Evolutionary conservation across 768 basidiomycete genomes (phyloP).

Genomic region (Lenzites betulinus): DNA sequence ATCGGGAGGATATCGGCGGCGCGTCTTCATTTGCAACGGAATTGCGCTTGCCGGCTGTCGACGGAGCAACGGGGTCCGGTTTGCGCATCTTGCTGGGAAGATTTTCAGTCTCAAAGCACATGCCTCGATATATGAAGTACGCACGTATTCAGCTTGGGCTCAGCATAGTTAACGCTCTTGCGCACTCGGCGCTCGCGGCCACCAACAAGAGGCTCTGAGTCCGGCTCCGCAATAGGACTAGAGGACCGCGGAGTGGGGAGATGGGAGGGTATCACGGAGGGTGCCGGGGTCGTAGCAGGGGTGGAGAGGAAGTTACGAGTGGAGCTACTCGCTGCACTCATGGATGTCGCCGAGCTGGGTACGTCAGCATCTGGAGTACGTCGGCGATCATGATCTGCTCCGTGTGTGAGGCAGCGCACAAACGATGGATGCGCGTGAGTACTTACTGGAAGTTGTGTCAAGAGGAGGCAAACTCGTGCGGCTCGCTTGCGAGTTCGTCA

Average conservation of each 20-base stretch:
- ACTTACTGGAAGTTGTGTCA: constrained; percentile 42
- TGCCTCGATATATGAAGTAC: constrained; percentile 30
- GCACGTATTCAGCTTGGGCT: constrained; percentile 87
- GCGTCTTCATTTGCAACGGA: constrained; percentile 26
- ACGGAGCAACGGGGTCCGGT: constrained; percentile 55
- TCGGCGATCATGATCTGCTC: constrained; percentile 39
- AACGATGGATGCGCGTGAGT: not conserved
- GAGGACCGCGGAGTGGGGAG: constrained; percentile 55
- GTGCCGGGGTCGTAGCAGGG: constrained; percentile 44
- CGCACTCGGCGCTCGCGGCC: constrained; percentile 59
- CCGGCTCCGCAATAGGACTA: constrained; percentile 41
- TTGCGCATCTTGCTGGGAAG: constrained; percentile 82
- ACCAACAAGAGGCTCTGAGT: constrained; percentile 35
- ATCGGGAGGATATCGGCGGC: constrained; percentile 19
- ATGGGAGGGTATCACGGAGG: constrained; percentile 34
- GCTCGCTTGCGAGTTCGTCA: constrained; percentile 57
- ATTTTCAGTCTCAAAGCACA: not conserved
- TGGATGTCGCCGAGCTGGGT: constrained; percentile 37
- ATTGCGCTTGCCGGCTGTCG: constrained; percentile 32
- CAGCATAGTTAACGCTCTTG: constrained; percentile 84
- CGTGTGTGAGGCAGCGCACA: constrained; percentile 19
- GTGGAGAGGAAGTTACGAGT: constrained; percentile 45
- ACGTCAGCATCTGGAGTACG: constrained; percentile 39
- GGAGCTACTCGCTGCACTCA: constrained; percentile 33
- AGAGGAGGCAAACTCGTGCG: constrained; percentile 38